A percentile compares a stretch with the other conserved stretches of the same genome.
These are phyloP conservation scores for Boletus patriciae DNA, from an alignment of 768 basidiomycete genomes.

Conservation along the genomic window DNA sequence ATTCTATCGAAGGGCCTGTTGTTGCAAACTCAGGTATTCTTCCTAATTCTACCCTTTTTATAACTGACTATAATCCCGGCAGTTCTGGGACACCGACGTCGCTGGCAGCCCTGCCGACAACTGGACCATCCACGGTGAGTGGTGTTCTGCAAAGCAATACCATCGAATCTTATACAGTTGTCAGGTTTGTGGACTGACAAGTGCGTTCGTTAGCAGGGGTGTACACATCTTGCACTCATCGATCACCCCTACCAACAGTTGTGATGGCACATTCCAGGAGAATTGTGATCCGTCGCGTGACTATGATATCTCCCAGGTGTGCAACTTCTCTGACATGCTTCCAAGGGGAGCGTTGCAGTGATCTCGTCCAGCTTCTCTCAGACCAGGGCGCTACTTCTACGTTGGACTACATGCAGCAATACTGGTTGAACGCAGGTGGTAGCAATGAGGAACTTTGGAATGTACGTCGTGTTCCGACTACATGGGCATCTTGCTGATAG, in stretches of 20 bases:
- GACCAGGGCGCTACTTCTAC: constrained; percentile 60
- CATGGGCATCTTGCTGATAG: constrained; percentile 3
- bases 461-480: constrained; percentile 36
- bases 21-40: constrained; percentile 51
- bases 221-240: not conserved
- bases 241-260: constrained; percentile 38
- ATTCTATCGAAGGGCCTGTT: constrained; percentile 50
- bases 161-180: constrained; percentile 4
- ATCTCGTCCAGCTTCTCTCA: constrained; percentile 47
- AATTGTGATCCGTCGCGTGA: constrained; percentile 43
- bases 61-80: constrained; percentile 6
- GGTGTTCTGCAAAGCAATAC: not conserved
- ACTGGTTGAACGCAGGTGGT: constrained; percentile 63
- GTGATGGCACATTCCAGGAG: constrained; percentile 45
- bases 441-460: constrained; percentile 67
- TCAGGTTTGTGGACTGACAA: constrained; percentile 68
- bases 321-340: constrained; percentile 2
- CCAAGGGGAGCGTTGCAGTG: not conserved
- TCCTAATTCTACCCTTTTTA: not conserved
- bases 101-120: constrained; percentile 61
- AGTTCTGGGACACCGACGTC: constrained; percentile 75
- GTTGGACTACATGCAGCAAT: constrained; percentile 57
- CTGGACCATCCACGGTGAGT: constrained; percentile 74
- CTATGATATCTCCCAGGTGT: constrained; percentile 46
- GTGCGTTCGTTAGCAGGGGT: constrained; percentile 33